These are phyloP conservation scores for Salix exigua DNA, from an alignment of 345 rosid species.

Conservation along the genomic window DNA sequence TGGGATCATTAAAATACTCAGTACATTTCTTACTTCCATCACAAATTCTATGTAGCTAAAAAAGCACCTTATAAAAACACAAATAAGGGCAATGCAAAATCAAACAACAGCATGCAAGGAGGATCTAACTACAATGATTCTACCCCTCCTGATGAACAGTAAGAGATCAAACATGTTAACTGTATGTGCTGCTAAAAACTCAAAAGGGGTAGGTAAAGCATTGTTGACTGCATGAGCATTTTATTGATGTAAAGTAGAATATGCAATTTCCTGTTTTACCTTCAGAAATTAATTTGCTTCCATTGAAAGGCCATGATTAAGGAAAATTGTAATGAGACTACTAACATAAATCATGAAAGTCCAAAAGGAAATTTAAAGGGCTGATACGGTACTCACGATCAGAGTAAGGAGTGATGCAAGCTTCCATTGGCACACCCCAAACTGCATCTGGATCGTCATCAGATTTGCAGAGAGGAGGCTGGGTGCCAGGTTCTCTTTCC, in stretches of 20 bases:
- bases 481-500: slow-evolving; percentile 75
- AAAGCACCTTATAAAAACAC: neutral
- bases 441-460: slow-evolving; percentile 92
- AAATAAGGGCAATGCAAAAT: neutral
- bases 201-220: neutral
- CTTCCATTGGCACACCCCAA: slow-evolving; percentile 81
- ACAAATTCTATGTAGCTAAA: neutral
- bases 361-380: neutral
- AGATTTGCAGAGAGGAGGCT: slow-evolving; percentile 85
- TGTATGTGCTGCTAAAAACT: neutral
- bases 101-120: neutral
- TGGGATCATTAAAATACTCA: slow-evolving; percentile 15
- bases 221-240: neutral
- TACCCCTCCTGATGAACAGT: neutral
- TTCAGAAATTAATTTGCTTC: neutral
- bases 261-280: neutral
- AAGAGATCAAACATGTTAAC: neutral
- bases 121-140: neutral
- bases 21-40: neutral
- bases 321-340: neutral
- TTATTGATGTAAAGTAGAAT: neutral
- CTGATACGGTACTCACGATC: slow-evolving; percentile 55
- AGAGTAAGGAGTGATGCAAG: slow-evolving; percentile 85
- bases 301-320: neutral
- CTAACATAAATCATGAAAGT: neutral